Conservation (phyloP, 2,329 filamentous ascomycete species). For the Graphilbum sp. region DNA sequence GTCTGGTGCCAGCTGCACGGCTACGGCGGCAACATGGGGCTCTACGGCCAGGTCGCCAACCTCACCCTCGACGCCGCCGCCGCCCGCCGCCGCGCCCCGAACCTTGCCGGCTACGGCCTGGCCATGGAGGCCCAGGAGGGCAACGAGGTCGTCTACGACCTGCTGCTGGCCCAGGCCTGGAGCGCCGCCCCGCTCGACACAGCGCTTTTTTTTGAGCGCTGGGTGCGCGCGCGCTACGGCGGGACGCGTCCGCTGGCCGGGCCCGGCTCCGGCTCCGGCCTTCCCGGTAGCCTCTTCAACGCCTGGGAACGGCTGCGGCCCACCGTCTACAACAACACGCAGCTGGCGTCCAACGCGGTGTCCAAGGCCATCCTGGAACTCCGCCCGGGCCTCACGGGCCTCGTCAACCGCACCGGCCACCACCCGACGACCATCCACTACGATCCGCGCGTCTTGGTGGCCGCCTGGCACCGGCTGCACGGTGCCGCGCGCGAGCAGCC, state of each 20-base stretch:
- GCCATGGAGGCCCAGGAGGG: constrained; percentile 34
- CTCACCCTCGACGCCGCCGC: constrained; percentile 28
- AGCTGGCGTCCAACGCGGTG: constrained; percentile 22
- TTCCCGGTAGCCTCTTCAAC: constrained; percentile 19
- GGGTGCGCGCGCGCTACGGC: constrained; percentile 26
- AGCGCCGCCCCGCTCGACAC: constrained; percentile 24
- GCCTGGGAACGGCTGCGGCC: constrained; percentile 29
- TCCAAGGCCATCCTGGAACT: constrained; percentile 29
- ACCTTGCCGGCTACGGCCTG: constrained; percentile 29
- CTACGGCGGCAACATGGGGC: constrained; percentile 30
- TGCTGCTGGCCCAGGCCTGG: constrained; percentile 36
- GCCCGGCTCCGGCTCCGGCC: background rate
- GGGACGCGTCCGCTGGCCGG: constrained; percentile 9
- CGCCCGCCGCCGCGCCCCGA: constrained; percentile 22
- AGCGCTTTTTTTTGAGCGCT: constrained; percentile 25
- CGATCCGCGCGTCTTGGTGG: constrained; percentile 18
- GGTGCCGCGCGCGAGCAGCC: constrained; percentile 16
- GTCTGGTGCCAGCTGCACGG: constrained; percentile 36
- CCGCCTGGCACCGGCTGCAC: constrained; percentile 23
- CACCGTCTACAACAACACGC: constrained; percentile 31
- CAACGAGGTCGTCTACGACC: constrained; percentile 34
- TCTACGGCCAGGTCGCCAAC: constrained; percentile 33
- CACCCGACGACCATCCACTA: constrained; percentile 26
- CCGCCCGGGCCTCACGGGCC: constrained; percentile 22
- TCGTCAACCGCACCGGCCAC: constrained; percentile 23